Evolutionary conservation across 2,329 filamentous ascomycete genomes (phyloP).

Genomic region (Xylaria sp.): DNA sequence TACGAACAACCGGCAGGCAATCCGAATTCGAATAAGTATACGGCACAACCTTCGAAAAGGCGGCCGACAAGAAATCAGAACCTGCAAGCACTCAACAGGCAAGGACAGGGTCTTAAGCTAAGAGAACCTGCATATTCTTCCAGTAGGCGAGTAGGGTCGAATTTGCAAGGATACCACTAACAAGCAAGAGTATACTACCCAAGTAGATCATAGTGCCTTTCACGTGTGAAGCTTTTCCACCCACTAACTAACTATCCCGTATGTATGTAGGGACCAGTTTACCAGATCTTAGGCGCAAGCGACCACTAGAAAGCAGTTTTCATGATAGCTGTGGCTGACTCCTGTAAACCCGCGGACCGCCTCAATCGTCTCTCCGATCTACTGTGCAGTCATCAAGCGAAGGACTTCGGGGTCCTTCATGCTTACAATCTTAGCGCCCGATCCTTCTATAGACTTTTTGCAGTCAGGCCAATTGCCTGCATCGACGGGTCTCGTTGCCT

Average conservation of each 20-base stretch:
- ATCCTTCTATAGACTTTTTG: slow-evolving; percentile 62
- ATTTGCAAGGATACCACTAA: background rate
- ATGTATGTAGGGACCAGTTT: background rate
- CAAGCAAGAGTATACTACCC: background rate
- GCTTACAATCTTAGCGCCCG: slow-evolving; percentile 71
- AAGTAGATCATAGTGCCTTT: background rate
- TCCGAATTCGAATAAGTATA: slow-evolving; percentile 9
- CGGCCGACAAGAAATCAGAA: background rate
- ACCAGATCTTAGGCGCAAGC: no score
- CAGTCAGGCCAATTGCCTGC: slow-evolving; percentile 65
- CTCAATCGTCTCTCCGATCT: slow-evolving; percentile 28
- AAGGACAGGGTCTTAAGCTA: background rate
- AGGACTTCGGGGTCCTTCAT: slow-evolving; percentile 66
- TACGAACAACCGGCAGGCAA: slow-evolving; percentile 9
- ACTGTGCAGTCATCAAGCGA: slow-evolving; percentile 53
- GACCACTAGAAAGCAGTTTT: background rate
- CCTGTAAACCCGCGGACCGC: slow-evolving; percentile 11
- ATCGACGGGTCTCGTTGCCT: slow-evolving; percentile 80
- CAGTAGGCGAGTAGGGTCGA: background rate
- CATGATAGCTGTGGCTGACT: no score
- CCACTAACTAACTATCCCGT: background rate
- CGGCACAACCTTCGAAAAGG: background rate
- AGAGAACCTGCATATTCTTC: background rate
- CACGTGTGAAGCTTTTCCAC: background rate
- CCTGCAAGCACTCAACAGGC: background rate